A percentile compares a stretch with the other conserved stretches of the same genome.
These are phyloP conservation scores for Hydrangea macrophylla DNA, from an alignment of 148 eudicot species.

Conservation along the genomic window DNA sequence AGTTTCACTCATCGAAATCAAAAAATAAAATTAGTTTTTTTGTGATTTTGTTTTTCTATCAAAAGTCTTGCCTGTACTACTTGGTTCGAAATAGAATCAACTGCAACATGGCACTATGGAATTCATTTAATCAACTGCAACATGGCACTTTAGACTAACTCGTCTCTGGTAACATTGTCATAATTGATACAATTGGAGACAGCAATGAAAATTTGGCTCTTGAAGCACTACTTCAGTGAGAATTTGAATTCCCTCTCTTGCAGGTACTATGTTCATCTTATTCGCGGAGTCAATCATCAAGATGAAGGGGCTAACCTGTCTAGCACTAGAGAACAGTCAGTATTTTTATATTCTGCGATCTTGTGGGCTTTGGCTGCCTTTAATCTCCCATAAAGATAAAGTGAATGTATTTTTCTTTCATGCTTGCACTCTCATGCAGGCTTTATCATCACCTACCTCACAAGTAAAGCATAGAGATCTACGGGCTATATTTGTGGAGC, in stretches of 20 bases:
- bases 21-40: too few relatives aligned
- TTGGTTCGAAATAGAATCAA: neutral
- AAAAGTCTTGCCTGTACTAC: neutral
- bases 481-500: too few relatives aligned
- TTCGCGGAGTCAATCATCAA: constrained; percentile 67
- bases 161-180: neutral
- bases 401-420: too few relatives aligned
- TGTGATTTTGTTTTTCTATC: neutral
- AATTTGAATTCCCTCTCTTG: constrained; percentile 12
- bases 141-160: neutral
- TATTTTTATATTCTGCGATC: neutral
- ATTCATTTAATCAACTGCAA: neutral
- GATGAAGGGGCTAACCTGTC: constrained; percentile 36
- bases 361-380: too few relatives aligned
- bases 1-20: too few relatives aligned
- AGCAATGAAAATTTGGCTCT: neutral
- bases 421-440: too few relatives aligned
- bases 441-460: too few relatives aligned
- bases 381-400: too few relatives aligned
- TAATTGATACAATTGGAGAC: neutral
- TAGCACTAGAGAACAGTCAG: constrained; percentile 1
- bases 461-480: too few relatives aligned
- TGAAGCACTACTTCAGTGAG: constrained; percentile 7
- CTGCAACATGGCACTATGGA: neutral
- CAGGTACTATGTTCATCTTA: constrained; percentile 85